These are phyloP conservation scores for Eucalyptus erythrocorys DNA, from an alignment of 345 rosid genomes.

Conservation along the genomic window DNA sequence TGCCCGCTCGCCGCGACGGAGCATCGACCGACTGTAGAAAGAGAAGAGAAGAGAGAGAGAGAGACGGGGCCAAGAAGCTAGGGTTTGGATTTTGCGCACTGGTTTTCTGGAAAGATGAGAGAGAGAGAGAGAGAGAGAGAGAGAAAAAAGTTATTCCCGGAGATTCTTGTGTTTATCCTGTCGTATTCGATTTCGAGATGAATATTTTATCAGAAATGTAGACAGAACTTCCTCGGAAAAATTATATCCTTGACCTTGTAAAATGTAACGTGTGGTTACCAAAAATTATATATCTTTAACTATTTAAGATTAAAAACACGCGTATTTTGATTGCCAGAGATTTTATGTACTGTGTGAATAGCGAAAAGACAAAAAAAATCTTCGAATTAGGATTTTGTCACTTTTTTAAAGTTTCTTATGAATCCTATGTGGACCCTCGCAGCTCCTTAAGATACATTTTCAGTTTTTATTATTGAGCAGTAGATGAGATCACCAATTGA, in stretches of 20 bases:
- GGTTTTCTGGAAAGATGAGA: background rate
- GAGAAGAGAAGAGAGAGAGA: background rate
- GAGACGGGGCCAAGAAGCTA: background rate
- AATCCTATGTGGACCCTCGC: background rate
- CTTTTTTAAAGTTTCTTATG: too few species aligned
- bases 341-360: background rate
- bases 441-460: background rate
- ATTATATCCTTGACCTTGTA: background rate
- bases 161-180: background rate
- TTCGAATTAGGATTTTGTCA: background rate
- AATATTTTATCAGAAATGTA: too few species aligned
- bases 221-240: background rate
- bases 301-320: too few species aligned
- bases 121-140: background rate
- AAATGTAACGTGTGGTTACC: background rate
- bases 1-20: slow-evolving; percentile 12
- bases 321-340: background rate
- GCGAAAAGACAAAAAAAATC: background rate
- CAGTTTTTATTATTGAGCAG: background rate
- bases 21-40: slow-evolving; percentile 21
- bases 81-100: background rate
- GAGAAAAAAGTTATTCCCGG: background rate
- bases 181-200: background rate
- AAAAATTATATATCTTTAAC: too few species aligned
- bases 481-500: background rate